A percentile compares a stretch with the other conserved stretches of the same genome.
Conservation (phyloP, 257 asterid species). For the Solanum boliviense region DNA sequence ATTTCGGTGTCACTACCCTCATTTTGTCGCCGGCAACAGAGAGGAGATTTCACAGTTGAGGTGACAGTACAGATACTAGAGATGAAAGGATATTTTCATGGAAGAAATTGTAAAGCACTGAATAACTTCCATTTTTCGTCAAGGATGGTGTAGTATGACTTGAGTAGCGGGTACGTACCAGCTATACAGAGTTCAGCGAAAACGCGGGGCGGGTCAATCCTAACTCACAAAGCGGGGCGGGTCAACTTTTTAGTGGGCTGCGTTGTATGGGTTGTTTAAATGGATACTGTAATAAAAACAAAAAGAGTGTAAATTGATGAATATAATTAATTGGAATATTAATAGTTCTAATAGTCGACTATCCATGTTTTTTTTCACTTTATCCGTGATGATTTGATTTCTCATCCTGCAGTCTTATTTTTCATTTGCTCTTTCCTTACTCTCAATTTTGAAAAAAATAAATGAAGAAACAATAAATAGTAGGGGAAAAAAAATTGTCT, state of each 20-base stretch:
- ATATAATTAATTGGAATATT: too few relatives aligned
- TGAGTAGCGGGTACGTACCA: not conserved
- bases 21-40: not conserved
- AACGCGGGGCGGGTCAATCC: not conserved
- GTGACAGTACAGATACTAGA: not conserved
- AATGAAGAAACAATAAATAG: too few relatives aligned
- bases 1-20: conserved; percentile 13
- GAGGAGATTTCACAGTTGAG: not conserved
- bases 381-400: too few relatives aligned
- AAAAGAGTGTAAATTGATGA: too few relatives aligned
- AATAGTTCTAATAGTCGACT: too few relatives aligned
- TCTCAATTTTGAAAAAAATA: too few relatives aligned
- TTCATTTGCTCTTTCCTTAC: too few relatives aligned
- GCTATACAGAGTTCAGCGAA: not conserved
- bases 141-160: not conserved
- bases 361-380: too few relatives aligned
- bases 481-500: not conserved
- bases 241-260: not conserved
- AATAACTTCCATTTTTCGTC: not conserved
- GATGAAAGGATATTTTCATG: not conserved
- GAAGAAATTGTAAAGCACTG: not conserved
- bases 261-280: too few relatives aligned
- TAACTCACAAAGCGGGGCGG: not conserved
- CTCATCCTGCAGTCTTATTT: too few relatives aligned
- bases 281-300: too few relatives aligned